Base-by-base conservation (phyloP, 345 rosid species). In the Iberis pinnata region DNA sequence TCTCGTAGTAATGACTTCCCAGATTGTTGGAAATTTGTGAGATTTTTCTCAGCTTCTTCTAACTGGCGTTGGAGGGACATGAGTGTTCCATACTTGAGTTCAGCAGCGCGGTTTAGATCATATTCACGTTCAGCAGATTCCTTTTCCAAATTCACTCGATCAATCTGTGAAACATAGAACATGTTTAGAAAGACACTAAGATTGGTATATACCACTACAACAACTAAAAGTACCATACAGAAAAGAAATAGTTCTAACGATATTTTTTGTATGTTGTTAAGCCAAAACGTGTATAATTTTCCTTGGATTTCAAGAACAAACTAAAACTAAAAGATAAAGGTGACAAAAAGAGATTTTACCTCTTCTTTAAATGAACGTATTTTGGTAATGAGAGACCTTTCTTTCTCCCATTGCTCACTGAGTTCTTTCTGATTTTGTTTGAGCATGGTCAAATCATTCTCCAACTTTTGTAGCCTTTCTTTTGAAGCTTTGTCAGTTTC, bases 71-170 rank as follows among this genome's bases (percentile, higher is more conserved):
- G 97, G 65, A 92, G 98, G 63, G 88, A 63, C 46, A 80, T 83
- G 18, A 85, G 70, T 26, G 95, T 88, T 70, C 97, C 98, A 61
- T 92, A 84, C 60, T 75, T 85, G 8, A 88, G 98, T 71, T 88
- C 97, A 15, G 95, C 88, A 37, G 95, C 98, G 33, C 95, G 88
- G 70, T 69, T 76, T 35, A 85, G 60, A 72, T 92, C 71, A 60
- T 85, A 88, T 37, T 92, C 98, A 43, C 98, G 84, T 71, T 83
- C 89, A 37, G 97, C 97, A 50, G 96, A 89, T 78, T 88, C 97
- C 79, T 83, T 83, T 69, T 89, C 97, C 64, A 76, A 52, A 61
- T 83, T 89, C 43, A 86, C 97, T 69, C 95, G 75, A 72, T 88
- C 97, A 56, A 85, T 88, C 97, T 85, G 64, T 51, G 60, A 43